Evolutionary conservation across 2,329 filamentous ascomycete genomes (phyloP), one percentile per base, ranked within the genome.

Genomic region (Huntiella abstrusa): DNA sequence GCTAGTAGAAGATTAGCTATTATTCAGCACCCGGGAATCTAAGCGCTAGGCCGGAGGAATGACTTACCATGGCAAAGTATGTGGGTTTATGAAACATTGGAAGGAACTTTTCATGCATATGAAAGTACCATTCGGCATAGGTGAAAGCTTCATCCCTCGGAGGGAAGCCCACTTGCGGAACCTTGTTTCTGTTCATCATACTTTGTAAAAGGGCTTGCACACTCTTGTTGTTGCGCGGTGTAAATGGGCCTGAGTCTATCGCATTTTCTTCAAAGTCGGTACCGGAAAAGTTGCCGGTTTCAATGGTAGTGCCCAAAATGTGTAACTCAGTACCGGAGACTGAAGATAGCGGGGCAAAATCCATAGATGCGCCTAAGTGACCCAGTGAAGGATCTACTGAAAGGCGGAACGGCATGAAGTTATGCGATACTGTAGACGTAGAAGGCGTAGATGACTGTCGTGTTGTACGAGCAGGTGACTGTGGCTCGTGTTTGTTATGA

Each of bases 71-170:
- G 42, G 66, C 64, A 65, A 83, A 70, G 52, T 85, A 82, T 2
- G 75, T 73, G 1, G 80, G 80, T 57, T 79, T 79, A 62, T 91
- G 81, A n/a, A 92, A 65, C 6, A 88, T 60, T 2, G 85, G 84
- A 8, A 78, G 64, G 57, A 84, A 91, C 2, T 76, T 70, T 53
- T 80, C 75, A 32, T 87, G 64, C 42, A 78, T 76, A 40, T 77
- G 65, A 50, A 91, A 83, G 57, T 82, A 92, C 75, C 78, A 85
- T 43, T 79, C 70, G 5, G 77, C 73, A 55, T 81, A 85, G 33
- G 69, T 75, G 45, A 81, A 71, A 33, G 78, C 78, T 43, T 82
- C 71, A 5, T 70, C 63, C 46, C 73, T 74, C 1, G 68, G 60
- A 2, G 84, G 84, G 32, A 88, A 62, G 1, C 71, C 68, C 8